Evolutionary conservation across 2,329 filamentous ascomycete species (phyloP), one percentile per base, ranked within the genome.

Genomic region (Cladophialophora exuberans): DNA sequence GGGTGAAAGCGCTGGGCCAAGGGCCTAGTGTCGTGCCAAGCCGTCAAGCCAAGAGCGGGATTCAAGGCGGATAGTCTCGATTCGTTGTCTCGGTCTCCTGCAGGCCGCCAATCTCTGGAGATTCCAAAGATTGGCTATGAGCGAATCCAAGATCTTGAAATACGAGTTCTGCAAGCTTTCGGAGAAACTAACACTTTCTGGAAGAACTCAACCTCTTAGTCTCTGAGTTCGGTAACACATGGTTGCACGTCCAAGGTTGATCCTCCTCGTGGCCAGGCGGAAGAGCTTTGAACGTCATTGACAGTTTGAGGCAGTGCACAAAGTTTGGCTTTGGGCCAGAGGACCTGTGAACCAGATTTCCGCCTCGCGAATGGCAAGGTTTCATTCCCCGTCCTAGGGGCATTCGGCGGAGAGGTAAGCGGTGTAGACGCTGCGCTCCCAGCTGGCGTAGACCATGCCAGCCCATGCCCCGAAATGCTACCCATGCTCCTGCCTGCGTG

Each of bases 1-100:
- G 33, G 10, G 11, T 20, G 13, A 35, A 39, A 42, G 39, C 11
- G 4, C 39, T 6, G 13, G 4, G 39, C 39, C 39, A 42, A 42
- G 39, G 39, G 17, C 10, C 33, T 41, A 41, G 35, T 9, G 9
- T 33, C 33, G 35, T 23, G 46, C 46, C 46, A 49, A 39, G 35
- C 9, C 23, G 20, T 13, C 10, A 35, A 25, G 46, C 46, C 46
- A 49, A 49, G 46, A 41, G 46, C 35, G 35, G 22, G 28, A 49
- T 22, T 9, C 20, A 23, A 42, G 18, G 22, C 13, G 22, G 11
- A 13, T 42, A 4, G 22, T 26, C 17, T 2, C 39, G 35, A 49
- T 49, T 49, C 46, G 25, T 38, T 15, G 15, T 28, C 28, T 28
- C 22, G 4, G 23, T 3, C 9, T 20, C 22, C 17, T 6, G 4